A percentile compares a stretch with the other conserved stretches of the same genome.
phyloP scores from a whole-genome alignment of 2,329 filamentous ascomycete genomes.

The Penicillium sp. region DNA sequence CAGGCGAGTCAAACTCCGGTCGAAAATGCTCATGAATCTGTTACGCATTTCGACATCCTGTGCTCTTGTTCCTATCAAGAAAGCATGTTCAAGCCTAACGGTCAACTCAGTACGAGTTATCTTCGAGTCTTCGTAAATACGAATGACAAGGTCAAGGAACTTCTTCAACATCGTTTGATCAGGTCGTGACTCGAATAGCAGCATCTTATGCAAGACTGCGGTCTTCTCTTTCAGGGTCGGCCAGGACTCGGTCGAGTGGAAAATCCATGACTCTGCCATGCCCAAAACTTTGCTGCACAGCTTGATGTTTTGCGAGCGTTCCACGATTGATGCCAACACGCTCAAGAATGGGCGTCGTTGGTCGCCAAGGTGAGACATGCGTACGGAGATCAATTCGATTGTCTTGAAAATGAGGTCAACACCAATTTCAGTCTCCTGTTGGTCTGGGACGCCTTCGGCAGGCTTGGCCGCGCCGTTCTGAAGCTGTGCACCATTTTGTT shows the following conservation, averaged over 20 bases:
- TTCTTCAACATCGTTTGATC: constrained; percentile 85
- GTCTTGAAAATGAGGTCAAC: constrained; percentile 91
- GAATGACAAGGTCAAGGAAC: constrained; percentile 92
- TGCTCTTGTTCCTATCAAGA: constrained; percentile 89
- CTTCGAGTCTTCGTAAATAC: constrained; percentile 97
- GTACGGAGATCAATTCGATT: constrained; percentile 84
- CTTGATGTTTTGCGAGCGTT: constrained; percentile 83
- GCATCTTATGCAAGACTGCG: constrained; percentile 98
- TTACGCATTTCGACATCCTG: constrained; percentile 96
- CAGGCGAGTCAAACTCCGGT: constrained; percentile 88
- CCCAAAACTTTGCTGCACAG: constrained; percentile 90
- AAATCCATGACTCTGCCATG: constrained; percentile 96
- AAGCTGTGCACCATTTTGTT: constrained; percentile 43
- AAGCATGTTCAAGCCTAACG: constrained; percentile 95
- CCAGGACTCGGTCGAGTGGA: constrained; percentile 90
- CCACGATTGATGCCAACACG: constrained; percentile 88
- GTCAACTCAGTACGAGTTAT: constrained; percentile 93
- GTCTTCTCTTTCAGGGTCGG: constrained; percentile 98
- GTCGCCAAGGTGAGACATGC: constrained; percentile 91
- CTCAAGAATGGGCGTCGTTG: constrained; percentile 91
- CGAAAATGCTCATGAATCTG: constrained; percentile 93
- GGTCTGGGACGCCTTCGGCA: constrained; percentile 53
- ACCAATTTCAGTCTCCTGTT: constrained; percentile 83
- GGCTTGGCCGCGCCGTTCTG: constrained; percentile 43
- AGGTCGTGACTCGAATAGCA: constrained; percentile 82